These are phyloP conservation scores for Fusarium incarnatum DNA, from an alignment of 2,329 filamentous ascomycete species.

Conservation along the genomic window DNA sequence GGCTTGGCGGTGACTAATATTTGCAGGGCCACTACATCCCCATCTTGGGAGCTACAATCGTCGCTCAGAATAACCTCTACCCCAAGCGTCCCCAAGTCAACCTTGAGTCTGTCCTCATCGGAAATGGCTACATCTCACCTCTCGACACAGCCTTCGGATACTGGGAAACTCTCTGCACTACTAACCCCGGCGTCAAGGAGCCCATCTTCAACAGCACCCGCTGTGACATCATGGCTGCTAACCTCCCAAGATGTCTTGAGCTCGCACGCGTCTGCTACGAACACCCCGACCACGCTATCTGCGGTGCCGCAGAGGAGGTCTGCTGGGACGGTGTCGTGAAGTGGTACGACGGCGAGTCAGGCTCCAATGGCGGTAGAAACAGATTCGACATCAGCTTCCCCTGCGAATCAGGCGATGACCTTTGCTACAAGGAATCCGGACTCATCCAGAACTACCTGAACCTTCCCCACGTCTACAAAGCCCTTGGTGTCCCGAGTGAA, in stretches of 20 bases:
- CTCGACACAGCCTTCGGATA: constrained; percentile 36
- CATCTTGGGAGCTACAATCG: constrained; percentile 37
- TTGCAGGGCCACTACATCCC: constrained; percentile 35
- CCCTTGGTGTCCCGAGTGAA: neutral
- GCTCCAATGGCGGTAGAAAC: neutral
- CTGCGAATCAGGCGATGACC: constrained; percentile 5
- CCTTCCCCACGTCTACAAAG: constrained; percentile 1
- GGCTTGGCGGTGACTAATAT: neutral
- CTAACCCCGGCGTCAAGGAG: constrained; percentile 24
- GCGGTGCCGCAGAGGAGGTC: constrained; percentile 20
- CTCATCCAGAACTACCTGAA: constrained; percentile 19
- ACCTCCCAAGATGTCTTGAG: constrained; percentile 36
- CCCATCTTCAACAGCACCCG: constrained; percentile 36
- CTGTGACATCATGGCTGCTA: constrained; percentile 27
- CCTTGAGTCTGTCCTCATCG: constrained; percentile 29
- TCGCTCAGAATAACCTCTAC: constrained; percentile 34
- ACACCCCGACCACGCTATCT: constrained; percentile 33
- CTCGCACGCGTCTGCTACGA: constrained; percentile 32
- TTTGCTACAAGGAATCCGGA: constrained; percentile 17
- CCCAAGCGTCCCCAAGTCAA: constrained; percentile 25
- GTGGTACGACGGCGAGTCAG: constrained; percentile 10
- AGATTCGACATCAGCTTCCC: constrained; percentile 21
- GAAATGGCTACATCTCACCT: constrained; percentile 38
- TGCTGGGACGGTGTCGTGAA: constrained; percentile 26
- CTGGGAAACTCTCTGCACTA: constrained; percentile 40